Evolutionary conservation across 139 green algal species (phyloP).

Genomic region (Edaphochlamys debaryana): DNA sequence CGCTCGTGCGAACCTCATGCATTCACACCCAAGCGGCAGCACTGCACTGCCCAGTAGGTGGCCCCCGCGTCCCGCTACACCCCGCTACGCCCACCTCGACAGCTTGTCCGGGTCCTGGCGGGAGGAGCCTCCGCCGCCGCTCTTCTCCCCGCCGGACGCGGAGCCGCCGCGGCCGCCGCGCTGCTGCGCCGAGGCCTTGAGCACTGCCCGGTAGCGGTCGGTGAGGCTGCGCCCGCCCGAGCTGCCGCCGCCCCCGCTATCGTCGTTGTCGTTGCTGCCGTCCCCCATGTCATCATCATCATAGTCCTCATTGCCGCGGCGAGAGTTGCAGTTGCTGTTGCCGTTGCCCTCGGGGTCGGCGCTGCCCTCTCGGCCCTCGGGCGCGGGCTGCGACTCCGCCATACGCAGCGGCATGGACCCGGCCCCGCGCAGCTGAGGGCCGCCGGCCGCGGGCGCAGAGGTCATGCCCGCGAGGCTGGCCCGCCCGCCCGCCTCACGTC

Average conservation of each 20-base stretch:
- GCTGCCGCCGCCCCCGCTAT: not conserved
- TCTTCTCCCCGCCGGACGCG: not conserved
- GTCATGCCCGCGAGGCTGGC: not conserved
- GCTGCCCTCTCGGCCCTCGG: not conserved
- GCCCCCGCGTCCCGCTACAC: too few relatives aligned
- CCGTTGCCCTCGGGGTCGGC: not conserved
- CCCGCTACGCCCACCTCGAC: not conserved
- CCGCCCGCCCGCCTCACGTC: too few relatives aligned
- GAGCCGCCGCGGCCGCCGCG: too few relatives aligned
- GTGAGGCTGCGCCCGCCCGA: slow-evolving; percentile 13
- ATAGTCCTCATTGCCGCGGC: not conserved
- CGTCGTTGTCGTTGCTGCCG: not conserved
- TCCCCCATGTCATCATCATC: not conserved
- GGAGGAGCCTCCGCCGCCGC: not conserved
- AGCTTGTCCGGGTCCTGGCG: not conserved
- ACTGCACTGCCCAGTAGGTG: too few relatives aligned
- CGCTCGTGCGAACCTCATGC: too few relatives aligned
- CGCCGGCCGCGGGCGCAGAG: not conserved
- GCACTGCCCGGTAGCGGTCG: slow-evolving; percentile 25
- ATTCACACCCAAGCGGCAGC: too few relatives aligned
- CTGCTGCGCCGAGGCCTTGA: slow-evolving; percentile 30
- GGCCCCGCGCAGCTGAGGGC: not conserved
- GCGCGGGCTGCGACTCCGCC: not conserved
- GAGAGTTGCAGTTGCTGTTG: too few relatives aligned
- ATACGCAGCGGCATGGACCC: not conserved